These are phyloP conservation scores for Metarhizium album DNA, from an alignment of 2,329 filamentous ascomycete genomes.

Conservation along the genomic window DNA sequence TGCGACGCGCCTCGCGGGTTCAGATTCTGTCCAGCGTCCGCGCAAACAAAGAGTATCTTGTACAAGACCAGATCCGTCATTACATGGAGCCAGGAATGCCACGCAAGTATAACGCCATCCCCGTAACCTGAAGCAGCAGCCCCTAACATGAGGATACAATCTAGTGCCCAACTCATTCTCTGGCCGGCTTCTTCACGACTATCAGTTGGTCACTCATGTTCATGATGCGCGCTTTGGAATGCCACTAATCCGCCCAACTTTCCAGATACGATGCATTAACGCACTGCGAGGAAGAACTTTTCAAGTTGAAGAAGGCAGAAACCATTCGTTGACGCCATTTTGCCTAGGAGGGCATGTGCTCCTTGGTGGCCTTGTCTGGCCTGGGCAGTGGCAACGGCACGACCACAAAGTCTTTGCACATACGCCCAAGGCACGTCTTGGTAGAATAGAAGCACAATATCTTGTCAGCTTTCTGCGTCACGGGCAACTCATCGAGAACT, in stretches of 20 bases:
- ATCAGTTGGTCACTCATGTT: background rate
- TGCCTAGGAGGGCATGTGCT: no score
- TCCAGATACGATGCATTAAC: background rate
- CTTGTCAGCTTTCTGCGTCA: no score
- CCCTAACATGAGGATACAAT: background rate
- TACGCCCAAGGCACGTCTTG: no score
- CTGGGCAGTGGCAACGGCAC: no score
- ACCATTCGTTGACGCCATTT: background rate
- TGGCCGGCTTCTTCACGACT: background rate
- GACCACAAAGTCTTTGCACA: no score
- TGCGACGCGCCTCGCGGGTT: background rate
- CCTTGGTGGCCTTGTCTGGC: no score
- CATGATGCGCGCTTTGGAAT: background rate
- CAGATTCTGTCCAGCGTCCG: conserved; percentile 3
- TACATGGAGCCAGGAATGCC: conserved; percentile 4
- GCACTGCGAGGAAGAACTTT: background rate
- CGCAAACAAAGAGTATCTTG: conserved; percentile 2
- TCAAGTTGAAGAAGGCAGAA: background rate
- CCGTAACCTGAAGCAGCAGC: background rate
- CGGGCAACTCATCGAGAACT: no score
- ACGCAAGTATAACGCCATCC: background rate
- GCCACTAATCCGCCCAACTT: background rate
- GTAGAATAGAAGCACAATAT: no score
- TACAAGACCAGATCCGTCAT: background rate
- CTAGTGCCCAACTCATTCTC: background rate